phyloP scores from a whole-genome alignment of 2,329 filamentous ascomycete genomes.

The Monosporascus ibericus region DNA sequence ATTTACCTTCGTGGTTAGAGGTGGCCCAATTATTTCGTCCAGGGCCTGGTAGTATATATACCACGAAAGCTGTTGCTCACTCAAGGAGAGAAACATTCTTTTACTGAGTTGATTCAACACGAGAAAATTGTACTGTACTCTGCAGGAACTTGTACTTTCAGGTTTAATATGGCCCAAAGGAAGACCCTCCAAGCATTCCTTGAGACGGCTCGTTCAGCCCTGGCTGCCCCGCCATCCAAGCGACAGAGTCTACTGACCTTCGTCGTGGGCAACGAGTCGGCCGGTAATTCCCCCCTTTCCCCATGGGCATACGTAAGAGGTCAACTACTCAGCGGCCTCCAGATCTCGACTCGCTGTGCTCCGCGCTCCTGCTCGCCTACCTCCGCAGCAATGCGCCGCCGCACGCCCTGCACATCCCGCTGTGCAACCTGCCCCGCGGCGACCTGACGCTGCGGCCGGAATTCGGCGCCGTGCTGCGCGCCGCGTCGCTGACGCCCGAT shows the following conservation, averaged over 20 bases:
- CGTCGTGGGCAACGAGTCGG: slow-evolving; percentile 63
- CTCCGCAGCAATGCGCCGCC: slow-evolving; percentile 55
- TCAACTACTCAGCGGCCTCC: neutral
- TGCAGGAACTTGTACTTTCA: too few relatives aligned
- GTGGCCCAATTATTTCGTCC: too few relatives aligned
- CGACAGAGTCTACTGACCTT: slow-evolving; percentile 47
- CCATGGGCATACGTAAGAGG: neutral
- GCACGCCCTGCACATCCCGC: slow-evolving; percentile 58
- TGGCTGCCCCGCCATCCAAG: slow-evolving; percentile 38
- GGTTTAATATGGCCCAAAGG: slow-evolving; percentile 5
- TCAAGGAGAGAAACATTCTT: too few relatives aligned
- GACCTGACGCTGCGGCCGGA: slow-evolving; percentile 71
- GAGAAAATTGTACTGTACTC: too few relatives aligned
- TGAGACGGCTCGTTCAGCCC: slow-evolving; percentile 39
- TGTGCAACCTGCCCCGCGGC: slow-evolving; percentile 62
- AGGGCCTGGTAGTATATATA: too few relatives aligned
- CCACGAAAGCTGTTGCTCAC: too few relatives aligned
- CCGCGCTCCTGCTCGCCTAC: slow-evolving; percentile 68
- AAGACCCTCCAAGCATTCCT: slow-evolving; percentile 44
- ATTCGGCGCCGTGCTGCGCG: slow-evolving; percentile 57
- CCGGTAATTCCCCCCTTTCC: slow-evolving; percentile 36
- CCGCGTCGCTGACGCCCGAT: slow-evolving; percentile 49
- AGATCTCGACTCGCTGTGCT: slow-evolving; percentile 80
- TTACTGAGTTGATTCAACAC: too few relatives aligned
- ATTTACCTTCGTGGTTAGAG: too few relatives aligned